Evolutionary conservation across 352 stramenopile species (phyloP), one percentile per base, ranked within the genome.

Genomic region (Pythium insidiosum): DNA sequence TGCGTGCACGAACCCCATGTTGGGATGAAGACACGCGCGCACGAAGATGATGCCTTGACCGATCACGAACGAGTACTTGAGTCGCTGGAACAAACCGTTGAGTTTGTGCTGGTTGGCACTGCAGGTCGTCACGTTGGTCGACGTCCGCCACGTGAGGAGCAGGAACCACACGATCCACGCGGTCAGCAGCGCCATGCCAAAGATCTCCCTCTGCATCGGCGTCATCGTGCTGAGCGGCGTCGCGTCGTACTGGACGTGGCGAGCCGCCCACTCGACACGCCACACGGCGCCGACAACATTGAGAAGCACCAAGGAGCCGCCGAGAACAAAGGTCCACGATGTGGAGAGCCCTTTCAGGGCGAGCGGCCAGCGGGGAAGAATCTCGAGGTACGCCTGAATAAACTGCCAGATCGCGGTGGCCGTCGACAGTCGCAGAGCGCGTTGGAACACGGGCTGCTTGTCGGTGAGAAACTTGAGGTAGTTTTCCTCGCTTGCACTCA

Each of bases 161-260:
- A 93, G 44, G 52, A 93, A 88, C 77, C 78, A 93, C 12, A 88
- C 41, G 35, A 93, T 89, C 77, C 78, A 90, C 9, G 73, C 61
- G 3, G 73, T 69, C 9, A 90, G 63, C 44, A 93, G 56, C n/a
- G 62, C 33, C 69, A 90, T 85, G 12, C 81, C 81, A 36, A 88
- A 86, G 25, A 85, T 73, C 33, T 94, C 81, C 81, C 78, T 90
- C 41, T 88, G 65, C 24, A 74, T 69, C 16, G 69, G 50, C 5
- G 64, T 68, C 6, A 91, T 58, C 16, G 71, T 58, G 35, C 78
- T 91, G 21, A 94, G 41, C 7, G 74, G 74, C 6, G 81, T 90
- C 39, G 85, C 51, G 29, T 75, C 63, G 42, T 88, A 64, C 31
- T 59, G 54, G 42, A 88, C 77, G 47, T 94, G 76, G 4, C 81